Conservation (phyloP, 306 rosid species). For the Rosa multiflora region DNA sequence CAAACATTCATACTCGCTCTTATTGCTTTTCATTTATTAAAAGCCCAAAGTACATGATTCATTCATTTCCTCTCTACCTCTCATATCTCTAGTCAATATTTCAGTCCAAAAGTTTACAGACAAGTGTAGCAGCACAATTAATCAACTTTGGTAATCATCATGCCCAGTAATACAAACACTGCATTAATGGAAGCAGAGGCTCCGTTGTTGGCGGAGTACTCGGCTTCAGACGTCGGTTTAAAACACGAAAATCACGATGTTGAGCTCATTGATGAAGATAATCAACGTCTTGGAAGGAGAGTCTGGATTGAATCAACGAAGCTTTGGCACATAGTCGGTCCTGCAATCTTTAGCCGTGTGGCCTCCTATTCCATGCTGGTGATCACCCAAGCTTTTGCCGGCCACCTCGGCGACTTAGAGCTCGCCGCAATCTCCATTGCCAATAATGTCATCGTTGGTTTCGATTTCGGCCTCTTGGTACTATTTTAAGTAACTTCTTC, state of each 20-base stretch:
- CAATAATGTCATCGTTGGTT: constrained; percentile 58
- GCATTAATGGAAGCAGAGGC: constrained; percentile 31
- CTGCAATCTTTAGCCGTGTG: constrained; percentile 60
- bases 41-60: not conserved
- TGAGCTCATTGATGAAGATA: constrained; percentile 8
- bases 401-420: constrained; percentile 71
- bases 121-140: not conserved
- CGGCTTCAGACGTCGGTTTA: not conserved
- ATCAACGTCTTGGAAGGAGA: constrained; percentile 15
- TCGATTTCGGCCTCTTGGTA: constrained; percentile 74
- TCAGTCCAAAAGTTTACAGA: not conserved
- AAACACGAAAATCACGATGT: constrained; percentile 18
- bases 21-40: not conserved
- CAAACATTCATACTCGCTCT: not conserved
- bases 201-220: constrained; percentile 35
- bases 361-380: constrained; percentile 54
- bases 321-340: constrained; percentile 81
- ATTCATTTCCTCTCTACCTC: not conserved
- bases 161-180: not conserved
- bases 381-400: constrained; percentile 76
- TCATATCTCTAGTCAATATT: not conserved
- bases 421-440: constrained; percentile 69
- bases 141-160: not conserved
- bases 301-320: constrained; percentile 62
- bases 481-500: not conserved